Conservation (phyloP, 306 rosid species). For the Glycyrrhiza uralensis region DNA sequence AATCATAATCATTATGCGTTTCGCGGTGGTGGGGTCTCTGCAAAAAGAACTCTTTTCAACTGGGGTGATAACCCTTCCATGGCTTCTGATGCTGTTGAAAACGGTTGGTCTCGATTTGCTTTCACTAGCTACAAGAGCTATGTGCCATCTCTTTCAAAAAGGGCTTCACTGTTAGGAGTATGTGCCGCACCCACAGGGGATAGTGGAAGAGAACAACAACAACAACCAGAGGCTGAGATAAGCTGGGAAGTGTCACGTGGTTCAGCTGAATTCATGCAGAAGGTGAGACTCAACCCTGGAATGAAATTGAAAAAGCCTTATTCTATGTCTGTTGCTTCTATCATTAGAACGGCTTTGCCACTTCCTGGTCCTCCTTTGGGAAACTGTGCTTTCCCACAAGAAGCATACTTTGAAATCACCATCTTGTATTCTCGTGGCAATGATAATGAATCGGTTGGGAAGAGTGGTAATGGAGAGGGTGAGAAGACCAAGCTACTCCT, state of each 20-base stretch:
- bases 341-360: slow-evolving; percentile 66
- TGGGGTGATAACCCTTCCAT: slow-evolving; percentile 80
- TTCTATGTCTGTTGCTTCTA: slow-evolving; percentile 41
- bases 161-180: slow-evolving; percentile 51
- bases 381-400: slow-evolving; percentile 70
- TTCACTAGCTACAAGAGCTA: slow-evolving; percentile 41
- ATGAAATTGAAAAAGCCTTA: slow-evolving; percentile 26
- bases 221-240: slow-evolving; percentile 52
- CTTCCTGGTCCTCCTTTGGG: slow-evolving; percentile 86
- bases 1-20: slow-evolving; percentile 31
- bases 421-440: slow-evolving; percentile 42
- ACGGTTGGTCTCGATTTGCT: slow-evolving; percentile 89
- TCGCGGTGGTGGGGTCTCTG: slow-evolving; percentile 47
- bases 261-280: slow-evolving; percentile 89
- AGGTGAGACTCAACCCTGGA: slow-evolving; percentile 73
- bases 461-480: slow-evolving; percentile 56
- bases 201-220: slow-evolving; percentile 45
- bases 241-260: slow-evolving; percentile 82
- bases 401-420: slow-evolving; percentile 87
- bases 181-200: slow-evolving; percentile 45
- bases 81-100: slow-evolving; percentile 79
- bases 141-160: slow-evolving; percentile 50
- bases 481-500: slow-evolving; percentile 71
- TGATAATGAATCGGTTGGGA: slow-evolving; percentile 41
- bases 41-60: slow-evolving; percentile 49